Percentiles rank a stretch among this genome's conserved stretches.
Conservation (phyloP, 2,329 filamentous ascomycete species). For the Graphilbum fragrans region DNA sequence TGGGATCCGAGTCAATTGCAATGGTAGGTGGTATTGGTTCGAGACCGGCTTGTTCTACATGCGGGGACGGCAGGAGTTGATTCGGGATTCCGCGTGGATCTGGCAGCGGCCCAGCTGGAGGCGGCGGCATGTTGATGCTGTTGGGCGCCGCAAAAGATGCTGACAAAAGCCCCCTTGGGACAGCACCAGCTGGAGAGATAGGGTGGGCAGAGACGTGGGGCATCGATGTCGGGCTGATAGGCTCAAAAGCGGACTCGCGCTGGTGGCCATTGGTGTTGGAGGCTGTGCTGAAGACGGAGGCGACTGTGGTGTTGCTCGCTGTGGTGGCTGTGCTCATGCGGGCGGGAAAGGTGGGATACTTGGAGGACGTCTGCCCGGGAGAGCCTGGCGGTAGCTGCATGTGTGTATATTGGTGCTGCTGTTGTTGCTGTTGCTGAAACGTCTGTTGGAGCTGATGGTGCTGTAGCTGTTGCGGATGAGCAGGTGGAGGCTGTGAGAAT, state of each 20-base stretch:
- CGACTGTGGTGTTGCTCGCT: conserved; percentile 4
- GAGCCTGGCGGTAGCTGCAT: not conserved
- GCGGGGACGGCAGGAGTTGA: not conserved
- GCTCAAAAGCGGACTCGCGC: conserved; percentile 1
- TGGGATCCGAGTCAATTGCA: conserved; percentile 10
- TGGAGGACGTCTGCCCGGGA: not conserved
- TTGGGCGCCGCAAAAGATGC: too few relatives aligned
- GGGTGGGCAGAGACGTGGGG: not conserved
- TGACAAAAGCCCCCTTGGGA: too few relatives aligned
- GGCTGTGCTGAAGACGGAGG: conserved; percentile 8
- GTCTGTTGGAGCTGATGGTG: not conserved
- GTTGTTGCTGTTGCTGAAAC: not conserved
- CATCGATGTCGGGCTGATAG: not conserved
- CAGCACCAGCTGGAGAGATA: too few relatives aligned
- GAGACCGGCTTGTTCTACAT: conserved; percentile 4
- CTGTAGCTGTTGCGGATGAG: not conserved
- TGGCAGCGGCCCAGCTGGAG: too few relatives aligned
- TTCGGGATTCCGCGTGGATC: too few relatives aligned
- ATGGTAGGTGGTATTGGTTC: conserved; percentile 1
- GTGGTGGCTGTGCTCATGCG: conserved; percentile 1
- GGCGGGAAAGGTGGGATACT: not conserved
- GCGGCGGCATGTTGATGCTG: too few relatives aligned
- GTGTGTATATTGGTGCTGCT: not conserved
- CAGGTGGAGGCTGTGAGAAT: not conserved
- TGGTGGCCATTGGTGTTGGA: not conserved